Evolutionary conservation across 148 eudicot species (phyloP).

Genomic region (Hydrangea macrophylla): DNA sequence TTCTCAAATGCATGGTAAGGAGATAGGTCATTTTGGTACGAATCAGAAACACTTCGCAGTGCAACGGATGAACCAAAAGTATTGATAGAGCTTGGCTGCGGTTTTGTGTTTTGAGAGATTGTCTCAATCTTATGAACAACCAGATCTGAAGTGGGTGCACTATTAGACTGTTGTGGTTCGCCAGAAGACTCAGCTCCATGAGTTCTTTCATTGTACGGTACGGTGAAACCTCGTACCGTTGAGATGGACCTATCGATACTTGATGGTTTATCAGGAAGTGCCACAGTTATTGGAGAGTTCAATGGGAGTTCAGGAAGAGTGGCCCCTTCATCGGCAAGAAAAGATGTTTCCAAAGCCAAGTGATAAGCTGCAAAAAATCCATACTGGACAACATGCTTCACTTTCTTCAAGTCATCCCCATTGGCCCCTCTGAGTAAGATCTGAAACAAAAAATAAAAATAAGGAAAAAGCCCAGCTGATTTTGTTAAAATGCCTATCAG

Average conservation of each 20-base stretch:
- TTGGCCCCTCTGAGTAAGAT: constrained; percentile 87
- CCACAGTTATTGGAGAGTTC: constrained; percentile 64
- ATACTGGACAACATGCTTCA: constrained; percentile 93
- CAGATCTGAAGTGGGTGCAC: constrained; percentile 29
- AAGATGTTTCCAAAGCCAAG: constrained; percentile 94
- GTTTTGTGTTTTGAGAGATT: constrained; percentile 16
- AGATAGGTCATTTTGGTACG: constrained; percentile 20
- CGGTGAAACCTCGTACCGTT: constrained; percentile 52
- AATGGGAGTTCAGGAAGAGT: constrained; percentile 72
- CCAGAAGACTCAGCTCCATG: constrained; percentile 29
- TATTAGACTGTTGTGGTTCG: constrained; percentile 35
- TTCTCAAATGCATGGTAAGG: constrained; percentile 22
- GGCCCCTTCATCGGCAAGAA: constrained; percentile 99
- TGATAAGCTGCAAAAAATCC: constrained; percentile 97
- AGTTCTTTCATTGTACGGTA: constrained; percentile 42
- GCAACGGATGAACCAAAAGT: constrained; percentile 10
- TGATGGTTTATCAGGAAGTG: constrained; percentile 72
- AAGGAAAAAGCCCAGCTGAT: too few relatives aligned
- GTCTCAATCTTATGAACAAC: constrained; percentile 26
- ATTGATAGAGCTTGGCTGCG: constrained; percentile 13
- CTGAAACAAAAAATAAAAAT: constrained; percentile 40
- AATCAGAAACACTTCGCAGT: constrained; percentile 17
- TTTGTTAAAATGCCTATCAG: too few relatives aligned
- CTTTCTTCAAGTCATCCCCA: constrained; percentile 91
- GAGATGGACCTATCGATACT: constrained; percentile 73